Conservation (phyloP, 116 monocot species). For the Papilionanthe hybrid region DNA sequence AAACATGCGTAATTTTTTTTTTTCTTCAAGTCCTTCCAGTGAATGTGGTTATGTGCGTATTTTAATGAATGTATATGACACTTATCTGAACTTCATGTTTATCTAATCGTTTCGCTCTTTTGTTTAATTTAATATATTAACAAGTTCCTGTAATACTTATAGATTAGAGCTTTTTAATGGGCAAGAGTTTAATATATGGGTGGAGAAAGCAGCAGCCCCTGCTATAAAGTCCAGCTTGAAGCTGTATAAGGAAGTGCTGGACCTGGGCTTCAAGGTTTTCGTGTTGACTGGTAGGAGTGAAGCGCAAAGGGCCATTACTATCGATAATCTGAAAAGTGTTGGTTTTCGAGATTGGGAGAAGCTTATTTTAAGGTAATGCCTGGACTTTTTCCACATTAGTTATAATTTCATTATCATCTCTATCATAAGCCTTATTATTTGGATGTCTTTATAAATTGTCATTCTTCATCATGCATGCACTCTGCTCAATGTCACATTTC, state of each 20-base stretch:
- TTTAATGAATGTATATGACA: too few species aligned
- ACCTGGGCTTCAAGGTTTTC: conserved; percentile 58
- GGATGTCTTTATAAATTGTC: too few species aligned
- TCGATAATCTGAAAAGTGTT: conserved; percentile 45
- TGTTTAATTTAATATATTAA: background rate
- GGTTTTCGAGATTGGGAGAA: conserved; percentile 57
- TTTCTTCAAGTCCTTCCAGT: background rate
- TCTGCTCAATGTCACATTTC: too few species aligned
- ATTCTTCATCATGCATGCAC: too few species aligned
- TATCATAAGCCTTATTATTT: too few species aligned
- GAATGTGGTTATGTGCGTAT: background rate
- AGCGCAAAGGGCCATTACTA: conserved; percentile 42
- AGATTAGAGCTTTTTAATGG: conserved; percentile 61
- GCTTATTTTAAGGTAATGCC: conserved; percentile 64
- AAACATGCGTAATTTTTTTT: background rate
- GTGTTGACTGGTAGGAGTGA: conserved; percentile 72
- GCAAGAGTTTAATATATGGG: conserved; percentile 62
- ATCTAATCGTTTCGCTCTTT: background rate
- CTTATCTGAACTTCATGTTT: background rate
- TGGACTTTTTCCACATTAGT: background rate
- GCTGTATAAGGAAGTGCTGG: conserved; percentile 46
- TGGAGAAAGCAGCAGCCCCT: conserved; percentile 59
- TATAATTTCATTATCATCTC: background rate
- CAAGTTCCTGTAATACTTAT: conserved; percentile 13
- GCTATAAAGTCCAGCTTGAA: conserved; percentile 48